Evolutionary conservation across 345 rosid genomes (phyloP), one percentile per base, ranked within the genome.

Genomic region (Luvunga scandens): DNA sequence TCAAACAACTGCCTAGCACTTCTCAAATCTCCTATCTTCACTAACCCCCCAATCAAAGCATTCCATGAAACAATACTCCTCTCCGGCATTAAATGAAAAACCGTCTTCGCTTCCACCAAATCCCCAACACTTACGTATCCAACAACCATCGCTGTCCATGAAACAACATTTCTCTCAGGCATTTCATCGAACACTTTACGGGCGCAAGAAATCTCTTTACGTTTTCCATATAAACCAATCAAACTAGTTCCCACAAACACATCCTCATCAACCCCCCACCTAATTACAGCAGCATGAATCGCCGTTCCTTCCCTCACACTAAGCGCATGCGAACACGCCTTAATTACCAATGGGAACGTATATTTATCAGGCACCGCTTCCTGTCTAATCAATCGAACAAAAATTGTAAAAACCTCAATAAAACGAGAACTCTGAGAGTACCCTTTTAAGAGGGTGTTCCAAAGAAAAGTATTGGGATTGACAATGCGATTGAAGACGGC

Each of bases 71-170:
- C 75, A 63, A 66, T 63, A 81, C 87, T 90, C 56, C 88, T 89
- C 69, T 83, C 83, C 22, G 92, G 97, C 93, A 92, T 91, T 70
- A 71, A 39, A 60, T 77, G 78, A 81, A 94, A 89, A 77, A 85
- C 8, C 71, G 50, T 81, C 84, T 75, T 88, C 1, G 91, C 97
- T 80, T 81, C 83, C 69, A 9, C 81, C 50, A 91, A 59, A 83
- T 88, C 89, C 27, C 88, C 92, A 64, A 84, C 84, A 77, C 56
- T 82, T 34, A 84, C 59, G 79, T 87, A 89, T 38, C 93, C 93
- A 34, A 77, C 83, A 71, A 92, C 74, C 92, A 94, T 78, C 2
- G 96, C 95, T 0, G 91, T 94, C 98, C 98, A 94, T 7, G 94
- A 83, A 79, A 91, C 93, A 19, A 84, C 92, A 67, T 82, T 90